Evolutionary conservation across 768 basidiomycete species (phyloP).

Genomic region (Russula sp.): DNA sequence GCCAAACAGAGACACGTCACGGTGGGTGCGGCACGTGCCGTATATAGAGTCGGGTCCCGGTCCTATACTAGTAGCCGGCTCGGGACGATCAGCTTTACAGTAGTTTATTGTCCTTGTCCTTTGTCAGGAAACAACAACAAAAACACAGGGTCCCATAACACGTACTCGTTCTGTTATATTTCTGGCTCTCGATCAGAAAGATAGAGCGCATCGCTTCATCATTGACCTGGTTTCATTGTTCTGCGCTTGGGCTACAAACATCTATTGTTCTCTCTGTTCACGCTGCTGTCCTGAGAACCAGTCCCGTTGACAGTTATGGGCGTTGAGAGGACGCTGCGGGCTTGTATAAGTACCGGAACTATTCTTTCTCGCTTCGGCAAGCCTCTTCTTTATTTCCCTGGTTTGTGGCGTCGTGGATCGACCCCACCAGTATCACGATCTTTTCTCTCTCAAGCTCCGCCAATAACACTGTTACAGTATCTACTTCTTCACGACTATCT

Average conservation of each 20-base stretch:
- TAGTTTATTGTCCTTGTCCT: slow-evolving; percentile 10
- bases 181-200: neutral
- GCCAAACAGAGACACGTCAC: slow-evolving; percentile 22
- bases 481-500: neutral
- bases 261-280: slow-evolving; percentile 21
- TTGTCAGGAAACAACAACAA: slow-evolving; percentile 6
- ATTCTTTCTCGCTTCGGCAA: neutral
- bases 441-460: neutral
- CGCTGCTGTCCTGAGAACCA: neutral
- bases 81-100: no score
- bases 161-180: neutral
- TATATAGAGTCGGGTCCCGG: no score
- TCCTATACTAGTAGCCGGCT: no score
- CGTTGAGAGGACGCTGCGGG: neutral
- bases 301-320: neutral
- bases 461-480: no score
- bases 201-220: neutral
- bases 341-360: slow-evolving; percentile 21
- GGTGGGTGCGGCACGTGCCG: slow-evolving; percentile 6
- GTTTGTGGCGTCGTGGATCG: slow-evolving; percentile 27
- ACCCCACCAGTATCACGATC: neutral
- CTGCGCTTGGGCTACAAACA: neutral
- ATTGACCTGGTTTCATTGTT: slow-evolving; percentile 7
- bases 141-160: slow-evolving; percentile 19
- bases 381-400: slow-evolving; percentile 11